phyloP scores from a whole-genome alignment of 2,329 filamentous ascomycete genomes.

The Periconia sp. region DNA sequence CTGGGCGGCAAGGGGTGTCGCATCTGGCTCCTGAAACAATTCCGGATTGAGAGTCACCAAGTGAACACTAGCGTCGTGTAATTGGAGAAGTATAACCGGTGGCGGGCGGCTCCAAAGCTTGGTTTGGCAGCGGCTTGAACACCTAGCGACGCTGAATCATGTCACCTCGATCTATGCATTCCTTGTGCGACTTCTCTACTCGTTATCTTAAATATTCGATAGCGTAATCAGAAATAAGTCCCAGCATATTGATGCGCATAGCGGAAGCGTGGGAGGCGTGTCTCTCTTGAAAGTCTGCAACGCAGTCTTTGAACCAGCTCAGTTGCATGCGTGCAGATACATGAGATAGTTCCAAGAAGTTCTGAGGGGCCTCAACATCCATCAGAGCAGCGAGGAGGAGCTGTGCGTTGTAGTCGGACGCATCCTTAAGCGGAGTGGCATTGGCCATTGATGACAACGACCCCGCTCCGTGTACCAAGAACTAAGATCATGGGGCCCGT shows the following conservation, averaged over 20 bases:
- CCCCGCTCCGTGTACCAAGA: slow-evolving; percentile 11
- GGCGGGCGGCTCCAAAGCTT: too few relatives aligned
- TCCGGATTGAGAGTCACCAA: too few relatives aligned
- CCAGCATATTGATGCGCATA: slow-evolving; percentile 6
- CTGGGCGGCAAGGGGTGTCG: too few relatives aligned
- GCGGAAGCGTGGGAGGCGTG: slow-evolving; percentile 1
- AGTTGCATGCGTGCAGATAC: background rate
- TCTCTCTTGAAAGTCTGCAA: slow-evolving; percentile 2
- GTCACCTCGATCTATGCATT: too few relatives aligned
- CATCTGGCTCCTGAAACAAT: too few relatives aligned
- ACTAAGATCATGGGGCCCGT: slow-evolving; percentile 9
- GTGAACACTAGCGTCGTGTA: too few relatives aligned
- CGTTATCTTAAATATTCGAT: too few relatives aligned
- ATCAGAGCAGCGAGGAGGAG: slow-evolving; percentile 9
- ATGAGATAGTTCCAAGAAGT: background rate
- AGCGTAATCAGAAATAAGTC: too few relatives aligned
- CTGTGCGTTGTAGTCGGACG: slow-evolving; percentile 14
- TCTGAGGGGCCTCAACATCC: background rate
- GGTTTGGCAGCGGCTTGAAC: too few relatives aligned
- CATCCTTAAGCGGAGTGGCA: slow-evolving; percentile 12
- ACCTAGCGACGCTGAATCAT: too few relatives aligned
- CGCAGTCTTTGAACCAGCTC: background rate
- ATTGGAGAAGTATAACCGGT: too few relatives aligned
- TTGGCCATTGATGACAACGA: slow-evolving; percentile 13
- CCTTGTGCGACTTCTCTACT: too few relatives aligned